phyloP scores from a whole-genome alignment of 768 basidiomycete genomes.

The Zangia roseola region DNA sequence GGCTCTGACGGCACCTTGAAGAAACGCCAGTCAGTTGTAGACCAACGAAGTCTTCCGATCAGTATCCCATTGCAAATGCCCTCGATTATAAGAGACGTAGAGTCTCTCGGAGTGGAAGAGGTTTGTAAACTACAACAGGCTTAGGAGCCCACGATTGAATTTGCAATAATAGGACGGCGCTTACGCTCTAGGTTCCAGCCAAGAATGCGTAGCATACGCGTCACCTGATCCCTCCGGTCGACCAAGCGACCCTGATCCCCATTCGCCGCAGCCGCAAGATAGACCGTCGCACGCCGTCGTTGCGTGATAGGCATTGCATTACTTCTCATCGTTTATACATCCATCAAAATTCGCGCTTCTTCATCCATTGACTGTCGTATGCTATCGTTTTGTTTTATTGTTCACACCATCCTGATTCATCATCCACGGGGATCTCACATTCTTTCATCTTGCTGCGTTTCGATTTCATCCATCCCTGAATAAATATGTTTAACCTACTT shows the following conservation, averaged over 20 bases:
- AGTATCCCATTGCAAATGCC: constrained; percentile 3
- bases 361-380: neutral
- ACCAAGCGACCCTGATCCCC: neutral
- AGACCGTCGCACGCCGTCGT: constrained; percentile 5
- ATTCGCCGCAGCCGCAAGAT: neutral
- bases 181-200: neutral
- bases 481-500: neutral
- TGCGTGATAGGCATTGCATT: constrained; percentile 6
- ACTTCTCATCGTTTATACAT: neutral
- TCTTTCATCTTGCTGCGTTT: neutral
- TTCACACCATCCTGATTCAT: too few species aligned
- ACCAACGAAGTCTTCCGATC: neutral
- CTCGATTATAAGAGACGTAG: neutral
- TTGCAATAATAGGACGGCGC: neutral
- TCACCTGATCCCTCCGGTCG: neutral
- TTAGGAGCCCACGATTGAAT: neutral
- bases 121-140: constrained; percentile 3
- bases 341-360: neutral
- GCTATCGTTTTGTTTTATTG: constrained; percentile 2
- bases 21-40: constrained; percentile 29
- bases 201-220: constrained; percentile 8
- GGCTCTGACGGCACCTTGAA: constrained; percentile 47
- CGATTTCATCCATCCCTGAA: neutral
- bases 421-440: neutral
- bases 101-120: neutral